A percentile compares a stretch with the other conserved stretches of the same genome.
These are phyloP conservation scores for Neocucurbitaria cava DNA, from an alignment of 2,329 filamentous ascomycete species.

Conservation along the genomic window DNA sequence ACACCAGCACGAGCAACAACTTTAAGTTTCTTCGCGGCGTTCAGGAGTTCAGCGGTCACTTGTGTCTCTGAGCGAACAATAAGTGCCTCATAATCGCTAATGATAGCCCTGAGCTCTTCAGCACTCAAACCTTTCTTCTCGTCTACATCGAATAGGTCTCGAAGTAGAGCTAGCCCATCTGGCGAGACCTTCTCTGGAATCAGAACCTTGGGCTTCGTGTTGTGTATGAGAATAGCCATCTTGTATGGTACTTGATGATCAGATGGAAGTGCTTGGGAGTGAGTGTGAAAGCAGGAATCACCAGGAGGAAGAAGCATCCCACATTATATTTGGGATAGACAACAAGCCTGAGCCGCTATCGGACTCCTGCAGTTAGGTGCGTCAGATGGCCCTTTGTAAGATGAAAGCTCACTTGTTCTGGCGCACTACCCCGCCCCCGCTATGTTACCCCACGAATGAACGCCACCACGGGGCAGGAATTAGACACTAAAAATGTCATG, in stretches of 20 bases:
- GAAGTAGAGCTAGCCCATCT: slow-evolving; percentile 76
- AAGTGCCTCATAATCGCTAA: slow-evolving; percentile 75
- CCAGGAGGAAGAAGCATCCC: neutral
- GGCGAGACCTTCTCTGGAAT: slow-evolving; percentile 81
- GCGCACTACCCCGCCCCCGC: slow-evolving; percentile 44
- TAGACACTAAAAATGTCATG: neutral
- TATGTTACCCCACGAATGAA: slow-evolving; percentile 32
- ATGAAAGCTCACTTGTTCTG: slow-evolving; percentile 26
- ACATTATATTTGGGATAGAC: slow-evolving; percentile 16
- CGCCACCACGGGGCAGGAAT: slow-evolving; percentile 20
- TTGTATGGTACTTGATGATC: slow-evolving; percentile 1
- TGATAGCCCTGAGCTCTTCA: slow-evolving; percentile 69
- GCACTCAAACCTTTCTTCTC: slow-evolving; percentile 68
- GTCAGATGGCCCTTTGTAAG: slow-evolving; percentile 35
- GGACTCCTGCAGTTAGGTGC: slow-evolving; percentile 20
- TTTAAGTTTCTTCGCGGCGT: slow-evolving; percentile 71
- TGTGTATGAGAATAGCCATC: slow-evolving; percentile 42
- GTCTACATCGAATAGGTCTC: slow-evolving; percentile 72
- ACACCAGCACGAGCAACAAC: slow-evolving; percentile 83
- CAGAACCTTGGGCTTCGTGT: slow-evolving; percentile 62
- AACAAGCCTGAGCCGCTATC: slow-evolving; percentile 35
- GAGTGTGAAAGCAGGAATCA: neutral
- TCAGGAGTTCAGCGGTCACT: slow-evolving; percentile 72
- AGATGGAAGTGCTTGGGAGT: neutral
- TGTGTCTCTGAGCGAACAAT: slow-evolving; percentile 84